These are phyloP conservation scores for Pelargonium cotyledonis DNA, from an alignment of 441 rosid species.

Conservation along the genomic window DNA sequence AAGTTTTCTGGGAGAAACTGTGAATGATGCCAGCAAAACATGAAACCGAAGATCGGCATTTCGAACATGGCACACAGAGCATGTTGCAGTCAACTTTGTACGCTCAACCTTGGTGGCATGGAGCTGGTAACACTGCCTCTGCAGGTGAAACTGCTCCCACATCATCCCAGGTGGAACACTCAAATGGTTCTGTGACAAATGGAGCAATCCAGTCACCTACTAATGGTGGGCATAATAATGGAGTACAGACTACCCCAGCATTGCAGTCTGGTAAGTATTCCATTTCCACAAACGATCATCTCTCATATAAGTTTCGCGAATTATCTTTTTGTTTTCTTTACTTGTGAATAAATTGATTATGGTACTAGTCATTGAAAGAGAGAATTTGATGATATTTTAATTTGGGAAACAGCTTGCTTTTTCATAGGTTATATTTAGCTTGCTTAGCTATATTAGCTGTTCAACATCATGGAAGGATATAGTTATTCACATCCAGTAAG, in stretches of 20 bases:
- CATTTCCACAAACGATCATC: conserved; percentile 4
- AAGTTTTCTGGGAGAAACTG: conserved; percentile 19
- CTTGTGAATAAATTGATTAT: not conserved
- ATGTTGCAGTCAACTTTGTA: conserved; percentile 30
- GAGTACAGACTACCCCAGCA: conserved; percentile 14
- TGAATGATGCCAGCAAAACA: conserved; percentile 42
- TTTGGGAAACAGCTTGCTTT: not conserved
- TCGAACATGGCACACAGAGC: conserved; percentile 28
- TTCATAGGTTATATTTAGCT: no score
- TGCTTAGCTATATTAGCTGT: not conserved
- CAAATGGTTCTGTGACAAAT: conserved; percentile 24
- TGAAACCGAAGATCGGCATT: conserved; percentile 23
- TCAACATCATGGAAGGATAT: not conserved
- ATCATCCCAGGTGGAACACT: conserved; percentile 21
- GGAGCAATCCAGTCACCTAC: conserved; percentile 27
- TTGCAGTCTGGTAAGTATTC: conserved; percentile 20
- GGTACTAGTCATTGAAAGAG: not conserved
- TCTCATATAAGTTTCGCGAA: not conserved
- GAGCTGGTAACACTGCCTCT: conserved; percentile 26
- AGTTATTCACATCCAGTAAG: not conserved
- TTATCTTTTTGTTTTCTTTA: not conserved
- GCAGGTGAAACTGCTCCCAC: conserved; percentile 28
- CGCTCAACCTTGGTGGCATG: conserved; percentile 59
- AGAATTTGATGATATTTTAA: not conserved
- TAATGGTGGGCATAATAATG: conserved; percentile 24